phyloP scores from a whole-genome alignment of 371 early-diverging fungal species.

The Mucor mucedo region DNA sequence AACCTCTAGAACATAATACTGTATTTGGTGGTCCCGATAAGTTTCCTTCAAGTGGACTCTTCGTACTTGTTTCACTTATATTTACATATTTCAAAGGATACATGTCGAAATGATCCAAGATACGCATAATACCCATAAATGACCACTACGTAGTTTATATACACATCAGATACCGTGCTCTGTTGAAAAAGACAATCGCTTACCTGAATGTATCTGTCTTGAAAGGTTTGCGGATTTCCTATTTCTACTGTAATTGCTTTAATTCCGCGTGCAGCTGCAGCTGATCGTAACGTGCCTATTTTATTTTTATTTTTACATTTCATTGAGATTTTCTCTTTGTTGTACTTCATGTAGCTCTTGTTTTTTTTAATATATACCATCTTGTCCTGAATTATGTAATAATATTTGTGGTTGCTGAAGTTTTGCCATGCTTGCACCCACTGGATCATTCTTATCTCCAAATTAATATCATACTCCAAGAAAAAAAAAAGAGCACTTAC shows the following conservation, averaged over 20 bases:
- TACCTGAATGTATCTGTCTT: conserved; percentile 70
- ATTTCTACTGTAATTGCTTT: conserved; percentile 90
- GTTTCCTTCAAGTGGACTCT: not conserved
- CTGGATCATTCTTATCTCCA: conserved; percentile 60
- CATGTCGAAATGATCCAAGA: conserved; percentile 39
- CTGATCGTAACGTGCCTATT: conserved; percentile 81
- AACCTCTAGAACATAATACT: conserved; percentile 38
- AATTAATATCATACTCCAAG: not conserved
- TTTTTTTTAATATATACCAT: conserved; percentile 24
- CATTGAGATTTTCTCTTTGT: not conserved
- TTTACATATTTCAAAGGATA: conserved; percentile 21
- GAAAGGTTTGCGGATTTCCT: conserved; percentile 78
- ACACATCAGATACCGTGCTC: no score
- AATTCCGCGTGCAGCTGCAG: conserved; percentile 79
- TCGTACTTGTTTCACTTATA: not conserved
- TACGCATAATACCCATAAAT: conserved; percentile 37
- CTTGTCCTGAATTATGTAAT: conserved; percentile 48
- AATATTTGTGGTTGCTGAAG: conserved; percentile 87
- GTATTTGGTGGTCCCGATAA: conserved; percentile 23
- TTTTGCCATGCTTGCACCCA: conserved; percentile 76
- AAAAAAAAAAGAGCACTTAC: not conserved
- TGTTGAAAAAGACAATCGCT: conserved; percentile 20
- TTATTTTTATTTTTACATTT: not conserved
- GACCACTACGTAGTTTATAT: conserved; percentile 28
- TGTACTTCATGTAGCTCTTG: not conserved